A percentile compares a stretch with the other conserved stretches of the same genome.
Evolutionary conservation across 257 asterid species (phyloP).

Genomic region (Plantago ovata): DNA sequence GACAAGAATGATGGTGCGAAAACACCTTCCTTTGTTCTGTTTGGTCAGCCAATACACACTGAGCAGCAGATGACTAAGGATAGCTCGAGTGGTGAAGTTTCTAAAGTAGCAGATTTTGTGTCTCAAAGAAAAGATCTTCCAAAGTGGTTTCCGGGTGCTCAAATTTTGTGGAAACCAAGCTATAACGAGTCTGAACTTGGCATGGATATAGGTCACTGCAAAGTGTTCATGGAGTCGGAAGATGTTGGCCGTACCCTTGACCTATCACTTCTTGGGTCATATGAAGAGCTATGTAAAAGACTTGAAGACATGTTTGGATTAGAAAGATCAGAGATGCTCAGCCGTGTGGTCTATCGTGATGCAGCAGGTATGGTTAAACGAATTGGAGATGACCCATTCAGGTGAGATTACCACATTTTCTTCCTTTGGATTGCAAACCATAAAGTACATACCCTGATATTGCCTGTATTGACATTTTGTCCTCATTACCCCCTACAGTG

Average conservation of each 20-base stretch:
- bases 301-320: constrained; percentile 68
- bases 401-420: constrained; percentile 33
- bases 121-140: constrained; percentile 33
- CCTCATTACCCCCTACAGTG: constrained; percentile 38
- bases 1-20: constrained; percentile 35
- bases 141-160: constrained; percentile 29
- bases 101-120: constrained; percentile 24
- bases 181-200: constrained; percentile 45
- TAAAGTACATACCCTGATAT: background rate
- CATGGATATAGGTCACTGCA: constrained; percentile 70
- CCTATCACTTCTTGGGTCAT: constrained; percentile 70
- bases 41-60: constrained; percentile 95
- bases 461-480: background rate
- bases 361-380: constrained; percentile 57
- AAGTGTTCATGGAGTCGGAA: constrained; percentile 85
- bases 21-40: constrained; percentile 69
- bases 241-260: constrained; percentile 79
- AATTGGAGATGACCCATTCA: constrained; percentile 72
- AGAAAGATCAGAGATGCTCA: constrained; percentile 51
- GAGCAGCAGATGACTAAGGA: constrained; percentile 82
- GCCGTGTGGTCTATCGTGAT: constrained; percentile 58
- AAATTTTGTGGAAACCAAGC: constrained; percentile 37
- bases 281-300: constrained; percentile 66
- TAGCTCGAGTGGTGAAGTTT: constrained; percentile 28
- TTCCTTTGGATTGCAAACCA: background rate